Percentiles rank a stretch among this genome's conserved stretches.
Conservation (phyloP, 1,284 basidiomycete genomes). For the Naganishia cerealis region DNA sequence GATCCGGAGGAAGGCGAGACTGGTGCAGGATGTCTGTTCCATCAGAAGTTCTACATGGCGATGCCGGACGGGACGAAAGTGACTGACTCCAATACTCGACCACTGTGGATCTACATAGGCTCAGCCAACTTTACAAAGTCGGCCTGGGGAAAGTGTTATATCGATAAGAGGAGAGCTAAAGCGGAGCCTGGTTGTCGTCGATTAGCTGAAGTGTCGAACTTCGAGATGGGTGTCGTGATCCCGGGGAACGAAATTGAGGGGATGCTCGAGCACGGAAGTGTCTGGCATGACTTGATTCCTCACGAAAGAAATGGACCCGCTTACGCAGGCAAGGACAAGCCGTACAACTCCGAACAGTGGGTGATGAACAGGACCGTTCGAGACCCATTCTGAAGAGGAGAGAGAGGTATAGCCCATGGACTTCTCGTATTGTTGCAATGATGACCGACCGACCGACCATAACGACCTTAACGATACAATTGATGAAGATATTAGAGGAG, state of each 20-base stretch:
- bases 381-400: not conserved
- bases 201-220: conserved; percentile 28
- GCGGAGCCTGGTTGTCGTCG: conserved; percentile 3
- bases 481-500: conserved; percentile 1
- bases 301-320: conserved; percentile 26
- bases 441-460: conserved; percentile 1
- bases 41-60: conserved; percentile 29
- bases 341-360: conserved; percentile 32
- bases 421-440: conserved; percentile 13
- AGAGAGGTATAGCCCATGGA: not conserved
- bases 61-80: conserved; percentile 26
- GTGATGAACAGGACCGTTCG: conserved; percentile 6
- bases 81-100: conserved; percentile 9
- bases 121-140: conserved; percentile 35
- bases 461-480: conserved; percentile 27
- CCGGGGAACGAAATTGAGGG: conserved; percentile 25
- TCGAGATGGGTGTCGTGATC: conserved; percentile 32
- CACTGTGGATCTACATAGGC: conserved; percentile 34
- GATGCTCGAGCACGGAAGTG: conserved; percentile 34
- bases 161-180: conserved; percentile 11
- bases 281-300: conserved; percentile 34
- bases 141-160: conserved; percentile 31
- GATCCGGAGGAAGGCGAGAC: conserved; percentile 9
- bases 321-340: conserved; percentile 29
- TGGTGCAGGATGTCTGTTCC: conserved; percentile 32